Base-by-base conservation (phyloP, 1,284 basidiomycete species). In the Leccinum pachyderme region DNA sequence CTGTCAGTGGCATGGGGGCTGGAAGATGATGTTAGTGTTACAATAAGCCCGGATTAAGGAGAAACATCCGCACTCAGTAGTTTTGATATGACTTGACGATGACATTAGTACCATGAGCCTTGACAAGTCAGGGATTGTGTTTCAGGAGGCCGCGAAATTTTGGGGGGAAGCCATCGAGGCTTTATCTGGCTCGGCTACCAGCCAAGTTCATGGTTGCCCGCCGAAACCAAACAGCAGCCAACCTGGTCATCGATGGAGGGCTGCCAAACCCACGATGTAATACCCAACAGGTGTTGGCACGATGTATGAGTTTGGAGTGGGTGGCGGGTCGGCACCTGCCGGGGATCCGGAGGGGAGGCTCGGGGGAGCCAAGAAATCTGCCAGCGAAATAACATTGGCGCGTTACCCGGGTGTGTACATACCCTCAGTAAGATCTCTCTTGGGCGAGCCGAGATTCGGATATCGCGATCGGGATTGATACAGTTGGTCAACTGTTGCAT, bases 71-170 rank as follows among this genome's bases (percentile, higher is more conserved):
- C 32, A 58, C 49, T 22, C 45, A n/a, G 1, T 7, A 2, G 1
- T 8, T 18, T 31, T 0, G 13, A 46, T 13, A 25, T 8, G 22
- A 22, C 9, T 0, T 7, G 29, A 18, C 5, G 7, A 0, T 6
- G 18, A 0, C 59, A 66, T 66, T 5, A 7, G 12, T 2, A 18
- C 22, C n/a, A 7, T 35, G 28, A 9, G 11, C 24, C 12, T 5
- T 9, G 29, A 25, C 6, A 7, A 8, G 13, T 8, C 2, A 12
- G 12, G 27, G 3, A 22, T 13, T 7, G 11, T 1, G 6, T 22
- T 44, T 6, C 7, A n/a, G 18, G 27, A 45, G 4, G 9, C 15
- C 24, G 25, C 15, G 28, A 45, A 25, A 28, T 7, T 28, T n/a
- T n/a, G n/a, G n/a, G n/a, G 25, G 44, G 18, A n/a, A 18, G 5